Evolutionary conservation across 768 basidiomycete genomes (phyloP), one percentile per base, ranked within the genome.

Genomic region (Amylocystis lapponica): DNA sequence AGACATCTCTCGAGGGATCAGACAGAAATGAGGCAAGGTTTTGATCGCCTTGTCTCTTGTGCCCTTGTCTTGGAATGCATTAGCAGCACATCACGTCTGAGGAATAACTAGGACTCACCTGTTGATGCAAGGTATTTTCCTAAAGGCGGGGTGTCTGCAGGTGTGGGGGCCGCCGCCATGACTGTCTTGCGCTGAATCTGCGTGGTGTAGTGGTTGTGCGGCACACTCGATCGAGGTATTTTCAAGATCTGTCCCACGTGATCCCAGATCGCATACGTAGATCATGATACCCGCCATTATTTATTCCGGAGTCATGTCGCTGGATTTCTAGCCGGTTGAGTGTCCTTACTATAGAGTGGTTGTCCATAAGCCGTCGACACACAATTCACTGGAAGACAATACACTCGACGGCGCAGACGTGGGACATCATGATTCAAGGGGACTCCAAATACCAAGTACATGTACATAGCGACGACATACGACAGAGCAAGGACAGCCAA

Each of bases 111-210:
- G n/a, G 2, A 54, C 49, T 29, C 31, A 90, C 93, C 92, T 49
- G 87, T 91, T 20, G 92, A 92, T 16, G 92, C 93, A 34, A 98
- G 79, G 59, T 86, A 86, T 67, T 96, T 96, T 45, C 81, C 93
- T 23, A 96, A 66, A 1, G 93, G 92, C 45, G 80, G 76, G 17
- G 68, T 61, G 36, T 40, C 43, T 40, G 62, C 53, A 14, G 66
- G 57, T 5, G 65, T 54, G 19, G 60, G 45, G 17, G 47, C 51
- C 34, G 58, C 52, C 16, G 69, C 48, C 65, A 68, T 70, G n/a
- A n/a, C n/a, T n/a, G n/a, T n/a, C n/a, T n/a, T n/a, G n/a, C n/a
- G n/a, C n/a, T n/a, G n/a, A n/a, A n/a, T n/a, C n/a, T n/a, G n/a
- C n/a, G n/a, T n/a, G n/a, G n/a, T n/a, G n/a, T n/a, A n/a, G n/a